A percentile compares a stretch with the other conserved stretches of the same genome.
These are phyloP conservation scores for Herpotrichia juniperi DNA, from an alignment of 2,329 filamentous ascomycete species.

Conservation along the genomic window DNA sequence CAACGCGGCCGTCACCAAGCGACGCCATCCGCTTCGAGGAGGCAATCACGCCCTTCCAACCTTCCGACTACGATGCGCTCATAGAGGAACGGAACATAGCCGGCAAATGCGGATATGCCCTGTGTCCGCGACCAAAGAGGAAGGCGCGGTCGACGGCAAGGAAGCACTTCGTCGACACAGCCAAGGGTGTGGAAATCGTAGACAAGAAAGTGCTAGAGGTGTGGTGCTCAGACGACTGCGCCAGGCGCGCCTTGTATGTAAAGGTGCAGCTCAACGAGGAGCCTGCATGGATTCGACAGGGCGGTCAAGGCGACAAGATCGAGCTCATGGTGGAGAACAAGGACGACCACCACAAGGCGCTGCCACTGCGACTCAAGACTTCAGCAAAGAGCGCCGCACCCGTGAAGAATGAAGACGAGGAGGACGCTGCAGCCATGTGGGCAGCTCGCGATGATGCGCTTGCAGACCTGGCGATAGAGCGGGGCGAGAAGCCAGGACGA, in stretches of 20 bases:
- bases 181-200: constrained; percentile 67
- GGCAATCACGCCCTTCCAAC: constrained; percentile 76
- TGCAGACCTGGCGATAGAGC: constrained; percentile 50
- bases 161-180: constrained; percentile 71
- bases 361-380: constrained; percentile 38
- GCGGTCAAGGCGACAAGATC: constrained; percentile 47
- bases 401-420: constrained; percentile 30
- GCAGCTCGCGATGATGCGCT: constrained; percentile 40
- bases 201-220: constrained; percentile 75
- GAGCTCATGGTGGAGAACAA: constrained; percentile 47
- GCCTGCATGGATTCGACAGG: constrained; percentile 81
- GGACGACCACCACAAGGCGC: constrained; percentile 28
- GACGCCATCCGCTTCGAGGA: constrained; percentile 71
- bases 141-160: constrained; percentile 54
- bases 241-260: constrained; percentile 79
- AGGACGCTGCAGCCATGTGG: constrained; percentile 40
- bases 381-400: constrained; percentile 8
- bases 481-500: constrained; percentile 48
- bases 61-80: constrained; percentile 86
- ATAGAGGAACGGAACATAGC: constrained; percentile 88
- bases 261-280: constrained; percentile 87
- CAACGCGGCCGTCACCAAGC: constrained; percentile 58
- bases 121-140: constrained; percentile 72
- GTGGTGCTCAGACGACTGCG: constrained; percentile 86
- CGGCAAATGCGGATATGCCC: constrained; percentile 78